Conservation (phyloP, 768 basidiomycete genomes). For the Rhodotorula kratochvilovae region DNA sequence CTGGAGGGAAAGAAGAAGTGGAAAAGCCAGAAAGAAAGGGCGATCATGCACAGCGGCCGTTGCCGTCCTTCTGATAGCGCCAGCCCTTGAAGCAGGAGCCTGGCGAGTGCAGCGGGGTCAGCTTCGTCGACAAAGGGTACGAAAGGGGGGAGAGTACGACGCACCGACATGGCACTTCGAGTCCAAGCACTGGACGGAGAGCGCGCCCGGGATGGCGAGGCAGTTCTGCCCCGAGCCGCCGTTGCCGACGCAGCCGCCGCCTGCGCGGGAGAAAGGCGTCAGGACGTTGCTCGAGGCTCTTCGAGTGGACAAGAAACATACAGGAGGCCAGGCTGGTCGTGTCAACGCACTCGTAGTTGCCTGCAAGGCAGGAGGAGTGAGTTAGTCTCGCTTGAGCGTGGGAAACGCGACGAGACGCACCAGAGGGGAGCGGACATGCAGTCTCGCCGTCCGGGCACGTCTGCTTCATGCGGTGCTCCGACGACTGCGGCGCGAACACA, state of each 20-base stretch:
- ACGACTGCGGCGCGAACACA: constrained; percentile 9
- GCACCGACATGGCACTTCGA: constrained; percentile 14
- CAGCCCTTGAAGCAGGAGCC: constrained; percentile 21
- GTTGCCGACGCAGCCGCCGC: constrained; percentile 16
- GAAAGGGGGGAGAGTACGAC: background rate
- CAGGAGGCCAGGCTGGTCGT: constrained; percentile 5
- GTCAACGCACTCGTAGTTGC: constrained; percentile 32
- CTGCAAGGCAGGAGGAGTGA: background rate
- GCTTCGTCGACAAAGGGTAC: too few species aligned
- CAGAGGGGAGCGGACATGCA: constrained; percentile 9
- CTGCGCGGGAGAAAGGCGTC: background rate
- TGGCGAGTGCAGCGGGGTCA: background rate
- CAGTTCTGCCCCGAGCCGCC: constrained; percentile 16
- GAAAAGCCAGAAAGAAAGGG: background rate
- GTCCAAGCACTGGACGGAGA: constrained; percentile 14
- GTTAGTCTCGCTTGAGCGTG: rapidly evolving
- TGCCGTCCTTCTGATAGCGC: background rate
- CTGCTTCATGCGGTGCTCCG: background rate
- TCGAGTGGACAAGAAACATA: too few species aligned
- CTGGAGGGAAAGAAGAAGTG: too few species aligned
- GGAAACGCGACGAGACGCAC: background rate
- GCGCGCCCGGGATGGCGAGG: constrained; percentile 25
- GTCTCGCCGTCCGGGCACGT: constrained; percentile 22
- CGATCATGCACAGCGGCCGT: background rate
- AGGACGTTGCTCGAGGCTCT: too few species aligned